Base-by-base conservation (phyloP, 2,329 filamentous ascomycete genomes). In the Meredithiella fracta region DNA sequence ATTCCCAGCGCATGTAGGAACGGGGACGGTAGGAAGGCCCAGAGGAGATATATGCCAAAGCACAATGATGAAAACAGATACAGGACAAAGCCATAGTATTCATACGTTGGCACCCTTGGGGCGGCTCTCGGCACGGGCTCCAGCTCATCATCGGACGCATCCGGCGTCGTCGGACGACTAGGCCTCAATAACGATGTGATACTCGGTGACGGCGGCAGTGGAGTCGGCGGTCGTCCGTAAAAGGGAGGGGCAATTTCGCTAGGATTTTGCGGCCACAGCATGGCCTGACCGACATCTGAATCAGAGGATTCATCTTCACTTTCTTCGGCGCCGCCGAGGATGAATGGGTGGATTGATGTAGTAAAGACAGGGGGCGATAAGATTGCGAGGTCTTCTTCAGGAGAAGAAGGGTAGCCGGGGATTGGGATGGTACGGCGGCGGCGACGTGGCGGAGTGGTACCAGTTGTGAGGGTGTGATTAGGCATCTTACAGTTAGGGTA, bases 41-140 rank as follows among this genome's bases (percentile, higher is more conserved):
- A 96, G 9, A 83, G 72, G 14, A 83, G 71, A 67, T 80, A 85
- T 64, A 79, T 75, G 65, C 85, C 73, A 66, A 97, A 97, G 1
- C 81, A 81, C 53, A 92, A 73, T 22, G 83, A 87, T 60, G 85
- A 90, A 65, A 91, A 87, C 40, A 98, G 77, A 71, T 98, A 97
- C 52, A 98, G 78, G 55, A 94, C 91, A 70, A 98, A 98, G 66
- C 92, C 92, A 67, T 97, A 97, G 78, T 97, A 98, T 67, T 98
- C 92, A 72, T 98, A 97, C 0, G 92, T 98, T n/a, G 92, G 92
- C 1, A 98, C 90, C 66, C 92, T 89, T 1, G 92, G 92, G 55
- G 84, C 84, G 17, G 95, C 80, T 51, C 89, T 85, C 3, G 88
- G 87, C 15, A 95, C 79, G 1, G 78, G 83, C 63, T 82, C 75